phyloP scores from a whole-genome alignment of 768 basidiomycete genomes.

The Russula earlei region DNA sequence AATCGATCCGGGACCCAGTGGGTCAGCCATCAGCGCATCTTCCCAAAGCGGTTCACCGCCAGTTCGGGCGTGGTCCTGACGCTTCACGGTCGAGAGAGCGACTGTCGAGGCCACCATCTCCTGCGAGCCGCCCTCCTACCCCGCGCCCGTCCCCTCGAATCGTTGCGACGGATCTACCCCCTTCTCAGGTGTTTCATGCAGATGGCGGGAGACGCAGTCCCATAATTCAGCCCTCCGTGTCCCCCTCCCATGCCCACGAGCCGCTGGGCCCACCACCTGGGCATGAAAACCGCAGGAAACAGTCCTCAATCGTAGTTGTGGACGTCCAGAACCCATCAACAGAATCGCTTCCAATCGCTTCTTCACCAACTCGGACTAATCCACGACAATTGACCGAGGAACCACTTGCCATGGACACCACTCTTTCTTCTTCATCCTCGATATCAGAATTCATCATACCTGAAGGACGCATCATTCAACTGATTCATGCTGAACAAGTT shows the following conservation, averaged over 20 bases:
- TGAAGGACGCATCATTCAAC: background rate
- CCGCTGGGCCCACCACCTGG: background rate
- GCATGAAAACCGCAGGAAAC: background rate
- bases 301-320: background rate
- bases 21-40: background rate
- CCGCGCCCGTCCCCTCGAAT: background rate
- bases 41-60: background rate
- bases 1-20: background rate
- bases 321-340: slow-evolving; percentile 1
- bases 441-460: background rate
- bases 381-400: background rate
- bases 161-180: background rate
- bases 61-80: slow-evolving; percentile 3
- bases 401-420: background rate
- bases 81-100: background rate
- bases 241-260: background rate
- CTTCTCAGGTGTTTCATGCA: no score
- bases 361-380: background rate
- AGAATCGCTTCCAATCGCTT: background rate
- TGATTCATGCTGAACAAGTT: slow-evolving; percentile 1
- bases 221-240: no score
- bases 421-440: background rate
- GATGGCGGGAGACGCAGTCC: no score
- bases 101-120: background rate
- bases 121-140: background rate